phyloP scores from a whole-genome alignment of 169 alveolate genomes.

The Babesia bigemina region DNA sequence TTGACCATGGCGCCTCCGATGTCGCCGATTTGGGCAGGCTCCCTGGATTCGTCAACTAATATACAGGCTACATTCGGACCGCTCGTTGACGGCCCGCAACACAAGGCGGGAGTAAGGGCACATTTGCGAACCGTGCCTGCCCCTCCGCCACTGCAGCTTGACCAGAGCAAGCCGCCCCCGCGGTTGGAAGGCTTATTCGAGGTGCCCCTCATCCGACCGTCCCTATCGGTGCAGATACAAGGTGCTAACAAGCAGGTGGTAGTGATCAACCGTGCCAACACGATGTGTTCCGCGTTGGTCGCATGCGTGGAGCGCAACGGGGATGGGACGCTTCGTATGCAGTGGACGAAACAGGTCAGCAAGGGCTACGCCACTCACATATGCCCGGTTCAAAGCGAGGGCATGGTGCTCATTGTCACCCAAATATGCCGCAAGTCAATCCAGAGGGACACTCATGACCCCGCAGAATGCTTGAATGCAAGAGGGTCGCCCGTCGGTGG shows the following conservation, averaged over 20 bases:
- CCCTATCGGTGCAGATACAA: not conserved
- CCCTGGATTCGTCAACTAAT: no score
- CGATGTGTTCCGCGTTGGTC: not conserved
- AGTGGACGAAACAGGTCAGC: slow-evolving; percentile 42
- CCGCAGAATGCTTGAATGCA: not conserved
- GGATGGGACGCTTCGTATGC: not conserved
- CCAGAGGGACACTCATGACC: not conserved
- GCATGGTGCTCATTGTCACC: slow-evolving; percentile 21
- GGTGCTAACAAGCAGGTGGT: not conserved
- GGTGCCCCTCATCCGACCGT: slow-evolving; percentile 6
- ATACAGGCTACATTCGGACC: no score
- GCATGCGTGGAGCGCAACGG: not conserved
- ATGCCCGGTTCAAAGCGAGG: not conserved
- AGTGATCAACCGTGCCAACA: no score
- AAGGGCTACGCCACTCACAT: slow-evolving; percentile 55
- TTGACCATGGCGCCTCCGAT: no score
- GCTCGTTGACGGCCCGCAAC: no score
- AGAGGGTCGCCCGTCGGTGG: not conserved
- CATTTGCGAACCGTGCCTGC: no score
- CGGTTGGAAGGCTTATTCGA: no score
- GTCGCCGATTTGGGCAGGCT: no score
- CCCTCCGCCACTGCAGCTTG: no score
- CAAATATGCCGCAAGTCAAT: slow-evolving; percentile 3
- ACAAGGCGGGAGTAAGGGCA: no score
- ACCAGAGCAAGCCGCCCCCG: no score